A percentile compares a stretch with the other conserved stretches of the same genome.
These are phyloP conservation scores for Neurospora pannonica DNA, from an alignment of 495 filamentous ascomycete genomes.

Conservation along the genomic window DNA sequence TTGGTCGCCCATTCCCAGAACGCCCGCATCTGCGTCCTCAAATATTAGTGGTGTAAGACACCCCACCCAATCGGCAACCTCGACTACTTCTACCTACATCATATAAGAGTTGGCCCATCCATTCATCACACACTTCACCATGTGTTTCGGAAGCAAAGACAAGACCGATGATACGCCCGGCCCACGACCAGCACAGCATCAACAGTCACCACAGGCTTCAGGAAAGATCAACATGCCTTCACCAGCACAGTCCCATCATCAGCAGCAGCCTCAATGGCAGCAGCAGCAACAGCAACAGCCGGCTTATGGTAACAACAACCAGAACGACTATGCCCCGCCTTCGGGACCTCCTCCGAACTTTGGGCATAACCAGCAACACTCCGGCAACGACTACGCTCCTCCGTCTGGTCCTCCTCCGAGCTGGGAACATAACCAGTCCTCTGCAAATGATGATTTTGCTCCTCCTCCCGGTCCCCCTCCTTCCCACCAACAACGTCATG, in stretches of 20 bases:
- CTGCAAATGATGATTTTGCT: neutral
- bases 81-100: neutral
- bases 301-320: neutral
- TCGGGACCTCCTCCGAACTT: neutral
- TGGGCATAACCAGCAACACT: slow-evolving; percentile 1
- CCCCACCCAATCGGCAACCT: neutral
- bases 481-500: too few species aligned
- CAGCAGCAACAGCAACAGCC: slow-evolving; percentile 11
- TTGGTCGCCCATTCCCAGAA: neutral
- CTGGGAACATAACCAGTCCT: neutral
- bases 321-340: slow-evolving; percentile 1
- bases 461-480: neutral
- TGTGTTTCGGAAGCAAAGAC: slow-evolving; percentile 39
- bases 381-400: slow-evolving; percentile 19
- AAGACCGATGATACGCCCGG: slow-evolving; percentile 19
- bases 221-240: slow-evolving; percentile 8
- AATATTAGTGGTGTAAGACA: neutral
- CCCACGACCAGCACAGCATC: slow-evolving; percentile 11
- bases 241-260: neutral
- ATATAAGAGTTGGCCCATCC: neutral
- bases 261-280: slow-evolving; percentile 6
- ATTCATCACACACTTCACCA: slow-evolving; percentile 4
- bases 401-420: slow-evolving; percentile 28
- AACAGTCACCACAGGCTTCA: slow-evolving; percentile 16
- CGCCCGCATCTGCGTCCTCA: neutral